phyloP scores from a whole-genome alignment of 306 rosid species.

The Medicago lupulina region DNA sequence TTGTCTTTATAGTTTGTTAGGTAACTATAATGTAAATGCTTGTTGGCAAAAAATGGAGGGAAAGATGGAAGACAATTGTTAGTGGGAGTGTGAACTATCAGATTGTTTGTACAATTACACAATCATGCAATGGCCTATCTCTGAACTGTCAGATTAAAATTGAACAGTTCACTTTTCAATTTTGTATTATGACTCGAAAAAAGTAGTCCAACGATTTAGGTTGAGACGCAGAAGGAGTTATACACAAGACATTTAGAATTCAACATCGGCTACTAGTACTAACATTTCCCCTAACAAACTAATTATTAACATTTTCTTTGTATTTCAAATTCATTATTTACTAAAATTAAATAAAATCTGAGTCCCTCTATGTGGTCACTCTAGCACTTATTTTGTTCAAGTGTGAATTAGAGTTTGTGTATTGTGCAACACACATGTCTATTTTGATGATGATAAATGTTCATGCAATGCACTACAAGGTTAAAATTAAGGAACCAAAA shows the following conservation, averaged over 20 bases:
- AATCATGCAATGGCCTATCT: neutral
- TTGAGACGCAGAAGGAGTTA: too few relatives aligned
- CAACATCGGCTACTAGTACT: too few relatives aligned
- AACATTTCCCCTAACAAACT: too few relatives aligned
- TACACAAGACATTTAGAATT: too few relatives aligned
- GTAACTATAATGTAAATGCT: conserved; percentile 3
- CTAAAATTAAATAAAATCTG: neutral
- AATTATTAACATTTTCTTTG: too few relatives aligned
- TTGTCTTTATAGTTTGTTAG: conserved; percentile 26
- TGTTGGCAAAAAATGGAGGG: neutral
- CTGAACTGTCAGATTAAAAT: neutral
- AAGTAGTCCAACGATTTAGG: neutral
- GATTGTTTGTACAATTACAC: neutral
- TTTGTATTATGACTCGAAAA: neutral
- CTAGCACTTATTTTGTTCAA: neutral
- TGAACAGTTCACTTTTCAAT: neutral
- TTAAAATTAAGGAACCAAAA: neutral
- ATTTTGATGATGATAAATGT: neutral
- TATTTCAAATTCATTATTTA: neutral
- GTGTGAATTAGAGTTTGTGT: neutral
- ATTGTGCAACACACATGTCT: conserved; percentile 8
- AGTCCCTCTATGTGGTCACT: neutral
- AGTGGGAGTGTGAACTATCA: conserved; percentile 19
- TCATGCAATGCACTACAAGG: conserved; percentile 20
- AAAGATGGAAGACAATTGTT: conserved; percentile 1